Percentiles rank a stretch among this genome's conserved stretches.
These are phyloP conservation scores for Stachybotrys echinatus DNA, from an alignment of 2,329 filamentous ascomycete genomes.

Conservation along the genomic window DNA sequence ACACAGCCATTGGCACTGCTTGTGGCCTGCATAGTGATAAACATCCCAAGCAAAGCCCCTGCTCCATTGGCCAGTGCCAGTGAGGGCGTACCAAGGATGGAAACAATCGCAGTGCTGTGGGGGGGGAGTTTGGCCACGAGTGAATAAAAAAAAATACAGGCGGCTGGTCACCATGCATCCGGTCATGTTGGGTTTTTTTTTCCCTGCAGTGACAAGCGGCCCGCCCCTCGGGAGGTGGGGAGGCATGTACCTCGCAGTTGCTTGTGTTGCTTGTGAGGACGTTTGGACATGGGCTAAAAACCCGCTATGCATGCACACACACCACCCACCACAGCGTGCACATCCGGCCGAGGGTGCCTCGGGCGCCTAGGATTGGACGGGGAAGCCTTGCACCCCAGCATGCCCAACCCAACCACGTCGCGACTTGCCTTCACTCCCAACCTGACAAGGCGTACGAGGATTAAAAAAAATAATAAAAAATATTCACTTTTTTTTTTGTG, in stretches of 20 bases:
- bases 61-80: not conserved
- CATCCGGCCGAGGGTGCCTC: too few relatives aligned
- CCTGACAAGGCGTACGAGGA: not conserved
- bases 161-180: not conserved
- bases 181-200: too few relatives aligned
- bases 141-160: not conserved
- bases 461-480: not conserved
- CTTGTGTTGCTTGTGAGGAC: not conserved
- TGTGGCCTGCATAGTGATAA: not conserved
- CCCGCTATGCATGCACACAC: not conserved
- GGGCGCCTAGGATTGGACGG: not conserved
- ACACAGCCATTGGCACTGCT: not conserved
- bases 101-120: not conserved
- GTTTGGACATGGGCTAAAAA: not conserved
- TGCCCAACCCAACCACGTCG: not conserved
- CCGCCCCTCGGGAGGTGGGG: not conserved
- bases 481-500: not conserved
- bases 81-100: too few relatives aligned
- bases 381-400: too few relatives aligned
- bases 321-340: too few relatives aligned
- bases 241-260: not conserved
- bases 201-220: not conserved
- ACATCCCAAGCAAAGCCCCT: not conserved
- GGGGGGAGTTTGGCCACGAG: not conserved
- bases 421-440: not conserved